Evolutionary conservation across 306 rosid species (phyloP).

Genomic region (Quercus rubra): DNA sequence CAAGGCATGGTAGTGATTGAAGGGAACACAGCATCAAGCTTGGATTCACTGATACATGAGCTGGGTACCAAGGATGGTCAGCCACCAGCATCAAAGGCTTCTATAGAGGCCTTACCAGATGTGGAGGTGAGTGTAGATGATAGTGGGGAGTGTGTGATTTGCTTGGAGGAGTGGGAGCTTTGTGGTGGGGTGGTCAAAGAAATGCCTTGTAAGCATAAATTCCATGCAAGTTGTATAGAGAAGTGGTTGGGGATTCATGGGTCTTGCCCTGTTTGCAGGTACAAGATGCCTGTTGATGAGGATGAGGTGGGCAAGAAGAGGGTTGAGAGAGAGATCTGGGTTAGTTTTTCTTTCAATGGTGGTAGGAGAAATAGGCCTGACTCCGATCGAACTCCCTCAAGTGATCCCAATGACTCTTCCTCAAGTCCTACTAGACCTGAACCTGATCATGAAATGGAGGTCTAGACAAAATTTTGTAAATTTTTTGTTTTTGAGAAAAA

Average conservation of each 20-base stretch:
- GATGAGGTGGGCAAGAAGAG: conserved; percentile 40
- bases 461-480: conserved; percentile 2
- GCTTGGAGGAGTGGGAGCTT: conserved; percentile 63
- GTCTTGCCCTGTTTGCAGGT: conserved; percentile 80
- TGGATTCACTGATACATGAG: conserved; percentile 48
- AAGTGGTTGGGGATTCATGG: conserved; percentile 82
- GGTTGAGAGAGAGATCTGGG: conserved; percentile 51
- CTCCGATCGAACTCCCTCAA: conserved; percentile 29
- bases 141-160: conserved; percentile 59
- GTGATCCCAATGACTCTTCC: conserved; percentile 27
- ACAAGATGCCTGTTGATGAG: conserved; percentile 68
- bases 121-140: conserved; percentile 37
- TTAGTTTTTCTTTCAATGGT: conserved; percentile 51
- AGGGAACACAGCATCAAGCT: conserved; percentile 29
- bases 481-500: neutral
- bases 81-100: conserved; percentile 78
- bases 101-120: conserved; percentile 50
- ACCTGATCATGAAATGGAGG: conserved; percentile 18
- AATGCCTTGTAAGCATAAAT: conserved; percentile 80
- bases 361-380: conserved; percentile 22
- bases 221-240: conserved; percentile 60
- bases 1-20: conserved; percentile 63
- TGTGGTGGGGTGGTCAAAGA: conserved; percentile 48
- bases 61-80: conserved; percentile 42
- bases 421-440: conserved; percentile 20